A percentile compares a stretch with the other conserved stretches of the same genome.
Conservation (phyloP, 257 asterid genomes). For the Parsonsia alboflavescens region DNA sequence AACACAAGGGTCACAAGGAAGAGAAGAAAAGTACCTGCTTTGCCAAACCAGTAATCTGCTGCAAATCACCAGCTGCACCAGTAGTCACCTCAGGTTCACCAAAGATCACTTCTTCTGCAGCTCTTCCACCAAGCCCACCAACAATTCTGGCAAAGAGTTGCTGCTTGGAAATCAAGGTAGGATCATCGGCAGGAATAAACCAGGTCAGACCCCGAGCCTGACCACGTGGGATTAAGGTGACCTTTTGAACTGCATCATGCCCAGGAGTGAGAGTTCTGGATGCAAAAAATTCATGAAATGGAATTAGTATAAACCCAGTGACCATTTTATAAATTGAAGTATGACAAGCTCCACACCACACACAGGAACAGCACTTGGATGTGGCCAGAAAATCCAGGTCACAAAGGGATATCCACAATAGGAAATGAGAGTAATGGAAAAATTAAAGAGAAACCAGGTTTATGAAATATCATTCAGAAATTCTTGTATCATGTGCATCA, state of each 20-base stretch:
- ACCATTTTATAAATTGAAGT: background rate
- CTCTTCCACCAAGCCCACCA: conserved; percentile 99
- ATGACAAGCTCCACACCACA: background rate
- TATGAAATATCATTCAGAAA: background rate
- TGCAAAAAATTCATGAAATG: background rate
- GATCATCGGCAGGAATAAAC: conserved; percentile 97
- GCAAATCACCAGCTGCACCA: conserved; percentile 94
- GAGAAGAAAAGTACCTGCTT: conserved; percentile 54
- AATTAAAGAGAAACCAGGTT: background rate
- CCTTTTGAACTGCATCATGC: conserved; percentile 95
- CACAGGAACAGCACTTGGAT: background rate
- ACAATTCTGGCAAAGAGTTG: conserved; percentile 95
- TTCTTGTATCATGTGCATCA: background rate
- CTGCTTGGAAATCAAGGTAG: conserved; percentile 94
- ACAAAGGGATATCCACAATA: background rate
- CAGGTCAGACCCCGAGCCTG: conserved; percentile 98
- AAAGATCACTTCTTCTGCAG: conserved; percentile 93
- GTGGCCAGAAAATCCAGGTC: background rate
- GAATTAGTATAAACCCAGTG: background rate
- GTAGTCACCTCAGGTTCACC: conserved; percentile 99
- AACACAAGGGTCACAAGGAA: background rate
- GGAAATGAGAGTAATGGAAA: background rate
- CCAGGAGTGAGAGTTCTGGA: conserved; percentile 96
- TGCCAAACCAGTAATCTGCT: conserved; percentile 93
- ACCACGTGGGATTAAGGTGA: conserved; percentile 91